phyloP scores from a whole-genome alignment of 2,329 filamentous ascomycete species.

The Xylaria sp. region DNA sequence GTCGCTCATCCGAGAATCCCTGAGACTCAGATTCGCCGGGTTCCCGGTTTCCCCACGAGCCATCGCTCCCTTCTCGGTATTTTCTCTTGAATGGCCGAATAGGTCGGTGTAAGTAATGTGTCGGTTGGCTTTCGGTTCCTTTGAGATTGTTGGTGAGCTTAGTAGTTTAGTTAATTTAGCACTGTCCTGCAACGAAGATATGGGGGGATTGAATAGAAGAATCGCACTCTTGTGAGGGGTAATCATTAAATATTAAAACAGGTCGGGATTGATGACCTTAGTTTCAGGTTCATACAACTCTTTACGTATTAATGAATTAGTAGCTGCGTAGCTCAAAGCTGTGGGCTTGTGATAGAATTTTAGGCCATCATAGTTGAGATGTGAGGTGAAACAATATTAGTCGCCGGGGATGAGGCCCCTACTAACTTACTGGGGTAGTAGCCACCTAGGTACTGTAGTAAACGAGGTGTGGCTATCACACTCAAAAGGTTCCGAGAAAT shows the following conservation, averaged over 20 bases:
- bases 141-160: background rate
- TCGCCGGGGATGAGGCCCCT: no score
- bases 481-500: no score
- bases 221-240: background rate
- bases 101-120: background rate
- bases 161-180: background rate
- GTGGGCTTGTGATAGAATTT: background rate
- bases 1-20: background rate
- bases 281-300: background rate
- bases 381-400: no score
- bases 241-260: background rate
- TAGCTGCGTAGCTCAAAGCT: background rate
- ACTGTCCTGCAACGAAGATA: background rate
- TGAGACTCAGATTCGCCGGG: background rate
- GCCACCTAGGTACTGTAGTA: no score
- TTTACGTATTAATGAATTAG: background rate
- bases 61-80: conserved; percentile 2
- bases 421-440: no score
- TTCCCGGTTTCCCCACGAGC: background rate
- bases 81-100: conserved; percentile 4
- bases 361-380: background rate
- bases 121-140: background rate
- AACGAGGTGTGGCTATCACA: background rate
- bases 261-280: background rate
- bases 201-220: background rate